phyloP scores from a whole-genome alignment of 768 basidiomycete genomes.

The Mycena galopus region DNA sequence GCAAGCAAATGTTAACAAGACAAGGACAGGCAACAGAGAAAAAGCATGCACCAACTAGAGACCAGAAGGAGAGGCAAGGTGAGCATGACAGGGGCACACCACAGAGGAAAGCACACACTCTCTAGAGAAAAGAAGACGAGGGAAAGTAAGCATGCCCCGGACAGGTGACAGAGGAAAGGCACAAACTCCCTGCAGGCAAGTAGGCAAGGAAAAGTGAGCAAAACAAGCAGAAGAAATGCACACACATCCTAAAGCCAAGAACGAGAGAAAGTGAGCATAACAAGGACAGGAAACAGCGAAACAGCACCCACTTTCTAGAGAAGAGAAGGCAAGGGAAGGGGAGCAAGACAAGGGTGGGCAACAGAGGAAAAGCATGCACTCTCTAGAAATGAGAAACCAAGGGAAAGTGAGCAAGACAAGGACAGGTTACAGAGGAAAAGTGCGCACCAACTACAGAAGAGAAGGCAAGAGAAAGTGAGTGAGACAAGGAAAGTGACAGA shows the following conservation, averaged over 20 bases:
- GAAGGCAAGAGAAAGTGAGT: neutral
- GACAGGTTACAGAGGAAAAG: neutral
- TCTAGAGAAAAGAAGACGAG: neutral
- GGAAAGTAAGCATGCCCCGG: neutral
- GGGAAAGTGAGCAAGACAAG: neutral
- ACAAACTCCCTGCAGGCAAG: neutral
- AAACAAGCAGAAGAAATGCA: neutral
- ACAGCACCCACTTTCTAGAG: neutral
- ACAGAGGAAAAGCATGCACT: neutral
- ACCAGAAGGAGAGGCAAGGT: neutral
- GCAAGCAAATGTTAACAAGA: neutral
- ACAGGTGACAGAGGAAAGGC: neutral
- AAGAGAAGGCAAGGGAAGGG: neutral
- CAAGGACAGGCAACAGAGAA: neutral
- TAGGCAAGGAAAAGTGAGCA: neutral
- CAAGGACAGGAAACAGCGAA: neutral
- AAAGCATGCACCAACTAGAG: neutral
- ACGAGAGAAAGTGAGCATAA: neutral
- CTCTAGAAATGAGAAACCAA: neutral
- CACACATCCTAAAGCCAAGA: neutral
- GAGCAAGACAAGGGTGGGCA: neutral
- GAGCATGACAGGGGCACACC: neutral
- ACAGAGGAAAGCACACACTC: neutral
- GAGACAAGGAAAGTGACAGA: neutral
- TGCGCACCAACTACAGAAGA: too few relatives aligned